A percentile compares a stretch with the other conserved stretches of the same genome.
Evolutionary conservation across 2,329 filamentous ascomycete genomes (phyloP).

Genomic region (Apiospora pterosperma): DNA sequence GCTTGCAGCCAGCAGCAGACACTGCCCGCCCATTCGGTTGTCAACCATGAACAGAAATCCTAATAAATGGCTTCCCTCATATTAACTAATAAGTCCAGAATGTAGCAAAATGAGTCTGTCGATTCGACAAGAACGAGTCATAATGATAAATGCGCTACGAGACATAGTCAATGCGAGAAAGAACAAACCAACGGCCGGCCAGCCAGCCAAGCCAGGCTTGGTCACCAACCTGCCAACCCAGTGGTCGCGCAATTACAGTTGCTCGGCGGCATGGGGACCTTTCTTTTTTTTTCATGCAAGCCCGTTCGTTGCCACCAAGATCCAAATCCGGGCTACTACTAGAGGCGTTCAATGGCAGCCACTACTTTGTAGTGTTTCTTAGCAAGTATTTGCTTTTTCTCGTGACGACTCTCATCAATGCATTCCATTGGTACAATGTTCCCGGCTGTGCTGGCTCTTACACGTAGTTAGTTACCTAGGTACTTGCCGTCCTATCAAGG

Average conservation of each 20-base stretch:
- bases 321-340: not conserved
- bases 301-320: not conserved
- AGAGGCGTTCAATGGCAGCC: slow-evolving; percentile 1
- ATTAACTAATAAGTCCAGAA: not conserved
- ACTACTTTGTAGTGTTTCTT: not conserved
- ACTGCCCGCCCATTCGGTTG: not conserved
- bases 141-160: not conserved
- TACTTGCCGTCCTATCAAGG: not conserved
- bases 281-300: slow-evolving; percentile 4
- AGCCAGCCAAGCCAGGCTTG: too few relatives aligned
- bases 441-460: not conserved
- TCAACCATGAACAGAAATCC: not conserved
- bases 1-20: not conserved
- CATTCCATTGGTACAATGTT: not conserved
- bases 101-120: not conserved
- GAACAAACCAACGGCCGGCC: not conserved
- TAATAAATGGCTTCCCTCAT: not conserved
- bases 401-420: not conserved
- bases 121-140: not conserved
- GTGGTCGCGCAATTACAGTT: not conserved
- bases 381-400: not conserved
- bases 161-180: not conserved
- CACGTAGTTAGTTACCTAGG: not conserved
- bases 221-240: not conserved
- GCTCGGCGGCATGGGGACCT: not conserved